A percentile compares a stretch with the other conserved stretches of the same genome.
These are phyloP conservation scores for Penicillium freii DNA, from an alignment of 2,329 filamentous ascomycete species.

Conservation along the genomic window DNA sequence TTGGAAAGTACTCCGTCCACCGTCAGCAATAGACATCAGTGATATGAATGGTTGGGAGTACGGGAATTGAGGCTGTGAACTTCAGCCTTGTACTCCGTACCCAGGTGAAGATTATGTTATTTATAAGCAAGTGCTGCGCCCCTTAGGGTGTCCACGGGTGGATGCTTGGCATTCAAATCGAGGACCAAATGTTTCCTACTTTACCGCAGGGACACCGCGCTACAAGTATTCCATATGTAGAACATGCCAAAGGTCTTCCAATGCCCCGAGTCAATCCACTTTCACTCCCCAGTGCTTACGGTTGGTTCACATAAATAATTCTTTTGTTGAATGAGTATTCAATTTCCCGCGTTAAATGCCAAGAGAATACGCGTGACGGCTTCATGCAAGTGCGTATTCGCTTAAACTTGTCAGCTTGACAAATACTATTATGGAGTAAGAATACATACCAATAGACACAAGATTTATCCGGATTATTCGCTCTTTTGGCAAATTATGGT, in stretches of 20 bases:
- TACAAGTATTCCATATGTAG: neutral
- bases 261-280: no score
- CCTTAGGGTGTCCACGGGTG: no score
- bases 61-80: neutral
- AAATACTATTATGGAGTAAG: neutral
- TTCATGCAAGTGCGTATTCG: conserved; percentile 6
- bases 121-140: neutral
- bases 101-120: no score
- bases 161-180: neutral
- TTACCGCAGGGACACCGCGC: no score
- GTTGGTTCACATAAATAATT: no score
- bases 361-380: neutral
- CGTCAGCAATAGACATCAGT: neutral
- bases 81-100: no score
- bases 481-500: neutral
- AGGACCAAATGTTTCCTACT: no score
- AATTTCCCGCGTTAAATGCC: neutral
- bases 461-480: neutral
- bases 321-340: neutral
- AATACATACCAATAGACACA: neutral
- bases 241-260: neutral
- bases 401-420: neutral
- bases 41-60: neutral
- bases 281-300: no score
- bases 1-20: neutral